Evolutionary conservation across 805 yeast genomes (phyloP).

Genomic region (Cephaloascus fragrans): DNA sequence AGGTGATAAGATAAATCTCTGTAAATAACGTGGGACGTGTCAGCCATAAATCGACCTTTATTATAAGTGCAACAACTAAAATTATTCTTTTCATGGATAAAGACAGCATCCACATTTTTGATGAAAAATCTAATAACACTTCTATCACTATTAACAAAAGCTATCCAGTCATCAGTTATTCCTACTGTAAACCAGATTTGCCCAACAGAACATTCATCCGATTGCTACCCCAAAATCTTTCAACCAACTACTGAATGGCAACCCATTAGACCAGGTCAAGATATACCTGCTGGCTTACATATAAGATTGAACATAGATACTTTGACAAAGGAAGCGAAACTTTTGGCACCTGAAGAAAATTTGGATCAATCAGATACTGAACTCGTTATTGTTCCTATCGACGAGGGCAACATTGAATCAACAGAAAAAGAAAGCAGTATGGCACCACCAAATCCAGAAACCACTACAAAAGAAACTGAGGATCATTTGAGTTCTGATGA

Average conservation of each 20-base stretch:
- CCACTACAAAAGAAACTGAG: too few species aligned
- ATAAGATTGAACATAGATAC: conserved; percentile 69
- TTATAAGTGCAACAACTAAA: too few species aligned
- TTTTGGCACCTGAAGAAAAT: conserved; percentile 24
- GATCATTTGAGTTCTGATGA: too few species aligned
- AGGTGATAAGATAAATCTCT: too few species aligned
- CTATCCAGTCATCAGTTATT: not conserved
- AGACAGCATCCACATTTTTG: too few species aligned
- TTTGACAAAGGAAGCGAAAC: conserved; percentile 58
- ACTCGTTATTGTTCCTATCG: not conserved
- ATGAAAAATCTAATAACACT: too few species aligned
- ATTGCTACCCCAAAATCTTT: conserved; percentile 59
- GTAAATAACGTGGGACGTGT: too few species aligned
- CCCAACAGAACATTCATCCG: conserved; percentile 26
- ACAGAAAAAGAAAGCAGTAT: too few species aligned
- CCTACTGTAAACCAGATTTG: conserved; percentile 19
- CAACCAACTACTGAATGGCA: conserved; percentile 65
- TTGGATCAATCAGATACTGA: too few species aligned
- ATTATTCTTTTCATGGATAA: too few species aligned
- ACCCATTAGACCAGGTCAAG: conserved; percentile 57
- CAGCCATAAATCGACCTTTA: too few species aligned
- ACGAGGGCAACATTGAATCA: not conserved
- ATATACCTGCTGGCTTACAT: conserved; percentile 73
- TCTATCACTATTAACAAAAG: not conserved
- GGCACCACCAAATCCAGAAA: not conserved